A percentile compares a stretch with the other conserved stretches of the same genome.
Evolutionary conservation across 2,329 filamentous ascomycete genomes (phyloP).

Genomic region (Arthroderma uncinatum): DNA sequence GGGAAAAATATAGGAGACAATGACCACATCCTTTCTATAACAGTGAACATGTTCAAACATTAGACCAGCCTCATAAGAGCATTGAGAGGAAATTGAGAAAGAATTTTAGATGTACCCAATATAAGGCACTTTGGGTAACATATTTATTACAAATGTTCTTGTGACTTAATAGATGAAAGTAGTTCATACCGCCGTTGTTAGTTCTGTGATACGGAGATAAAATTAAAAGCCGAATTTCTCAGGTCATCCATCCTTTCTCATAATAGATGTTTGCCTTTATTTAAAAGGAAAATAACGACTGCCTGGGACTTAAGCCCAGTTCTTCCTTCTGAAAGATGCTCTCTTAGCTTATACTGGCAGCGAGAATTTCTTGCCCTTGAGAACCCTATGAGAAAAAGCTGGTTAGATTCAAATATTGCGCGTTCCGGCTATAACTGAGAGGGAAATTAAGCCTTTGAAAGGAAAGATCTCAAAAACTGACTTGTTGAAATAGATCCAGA

Average conservation of each 20-base stretch:
- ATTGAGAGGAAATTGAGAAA: not conserved
- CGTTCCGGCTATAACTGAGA: not conserved
- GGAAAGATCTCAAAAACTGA: slow-evolving; percentile 30
- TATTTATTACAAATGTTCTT: not conserved
- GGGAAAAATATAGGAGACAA: not conserved
- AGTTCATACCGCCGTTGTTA: not conserved
- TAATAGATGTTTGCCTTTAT: not conserved
- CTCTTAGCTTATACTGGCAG: slow-evolving; percentile 54
- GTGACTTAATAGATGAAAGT: not conserved
- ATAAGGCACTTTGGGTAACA: not conserved
- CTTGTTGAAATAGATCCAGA: slow-evolving; percentile 99
- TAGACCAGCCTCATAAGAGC: not conserved
- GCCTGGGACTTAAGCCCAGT: not conserved
- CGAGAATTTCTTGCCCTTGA: slow-evolving; percentile 82
- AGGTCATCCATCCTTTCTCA: not conserved
- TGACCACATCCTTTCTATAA: not conserved
- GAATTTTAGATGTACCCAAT: not conserved
- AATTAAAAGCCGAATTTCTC: not conserved
- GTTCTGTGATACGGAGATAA: not conserved
- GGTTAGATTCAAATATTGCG: not conserved
- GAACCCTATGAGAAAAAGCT: slow-evolving; percentile 38
- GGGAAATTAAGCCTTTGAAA: not conserved
- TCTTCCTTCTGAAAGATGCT: not conserved
- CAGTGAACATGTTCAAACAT: not conserved
- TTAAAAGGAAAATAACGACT: not conserved